Percentiles rank a stretch among this genome's conserved stretches.
These are phyloP conservation scores for Oryza glumipatula DNA, from an alignment of 176 grass and related monocot genomes.

Conservation along the genomic window DNA sequence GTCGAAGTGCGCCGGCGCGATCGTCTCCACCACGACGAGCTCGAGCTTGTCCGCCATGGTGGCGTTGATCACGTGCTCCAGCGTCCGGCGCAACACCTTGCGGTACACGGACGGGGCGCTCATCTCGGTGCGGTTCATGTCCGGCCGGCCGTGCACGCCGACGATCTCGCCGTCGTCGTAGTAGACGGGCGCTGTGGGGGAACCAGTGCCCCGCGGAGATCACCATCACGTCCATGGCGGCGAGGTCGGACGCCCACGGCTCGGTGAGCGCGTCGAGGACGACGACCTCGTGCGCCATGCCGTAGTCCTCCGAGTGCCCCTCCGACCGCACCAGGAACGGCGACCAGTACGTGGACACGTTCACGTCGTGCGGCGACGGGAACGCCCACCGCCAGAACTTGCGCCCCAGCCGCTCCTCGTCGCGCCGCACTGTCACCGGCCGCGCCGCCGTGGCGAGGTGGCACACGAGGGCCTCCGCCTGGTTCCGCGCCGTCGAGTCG, in stretches of 20 bases:
- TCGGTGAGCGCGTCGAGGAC: slow-evolving; percentile 42
- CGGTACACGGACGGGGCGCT: slow-evolving; percentile 16
- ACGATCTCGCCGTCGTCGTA: slow-evolving; percentile 41
- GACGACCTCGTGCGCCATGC: slow-evolving; percentile 4
- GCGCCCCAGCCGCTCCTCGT: slow-evolving; percentile 39
- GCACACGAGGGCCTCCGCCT: slow-evolving; percentile 52
- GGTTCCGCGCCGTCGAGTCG: slow-evolving; percentile 50
- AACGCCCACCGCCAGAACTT: slow-evolving; percentile 45
- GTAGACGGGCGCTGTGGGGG: slow-evolving; percentile 27
- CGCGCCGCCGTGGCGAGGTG: slow-evolving; percentile 19
- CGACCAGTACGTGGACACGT: slow-evolving; percentile 54
- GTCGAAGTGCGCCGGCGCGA: slow-evolving; percentile 37
- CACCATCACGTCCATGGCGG: slow-evolving; percentile 33
- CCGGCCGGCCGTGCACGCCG: slow-evolving; percentile 35
- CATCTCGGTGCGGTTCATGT: slow-evolving; percentile 22
- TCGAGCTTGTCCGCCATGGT: background rate
- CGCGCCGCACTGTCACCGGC: background rate
- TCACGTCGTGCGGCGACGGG: slow-evolving; percentile 29
- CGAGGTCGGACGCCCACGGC: slow-evolving; percentile 35
- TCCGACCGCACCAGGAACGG: slow-evolving; percentile 48
- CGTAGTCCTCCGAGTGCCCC: slow-evolving; percentile 38
- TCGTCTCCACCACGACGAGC: slow-evolving; percentile 34
- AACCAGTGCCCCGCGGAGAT: slow-evolving; percentile 52
- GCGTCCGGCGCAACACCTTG: slow-evolving; percentile 36
- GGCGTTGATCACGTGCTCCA: background rate